Base-by-base conservation (phyloP, 106 monocot genomes). In the Apostasia ramifera region DNA sequence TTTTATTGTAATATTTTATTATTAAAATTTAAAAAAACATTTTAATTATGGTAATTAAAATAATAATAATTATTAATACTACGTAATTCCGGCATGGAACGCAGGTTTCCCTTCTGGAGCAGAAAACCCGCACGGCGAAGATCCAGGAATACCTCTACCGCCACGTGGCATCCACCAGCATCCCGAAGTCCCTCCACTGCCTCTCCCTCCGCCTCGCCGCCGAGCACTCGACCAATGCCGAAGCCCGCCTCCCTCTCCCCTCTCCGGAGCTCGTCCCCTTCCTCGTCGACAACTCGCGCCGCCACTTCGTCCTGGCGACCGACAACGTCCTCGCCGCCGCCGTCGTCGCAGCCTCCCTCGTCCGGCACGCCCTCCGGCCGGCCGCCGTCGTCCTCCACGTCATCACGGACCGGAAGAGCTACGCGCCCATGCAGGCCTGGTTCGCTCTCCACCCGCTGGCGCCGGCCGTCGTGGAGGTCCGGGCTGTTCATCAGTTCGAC, bases 351-450 rank as follows among this genome's bases (percentile, higher is more conserved):
- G 71, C 80, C 38, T 91, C 91, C 8, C 77, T 91, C 10, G 80
- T 87, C 49, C 66, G 44, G 43, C 80, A 75, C 73, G 48, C 91
- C 3, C 77, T 79, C 61, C 75, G n/a, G 48, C 87, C 84, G 2
- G 45, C 37, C 40, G 37, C 66, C 2, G 77, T 82, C 7, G 87
- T 87, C 47, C 57, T 91, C 53, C 91, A 91, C 63, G 73, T 91
- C 8, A 78, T 91, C 73, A 91, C 91, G 4, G 91, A 91, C 54
- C 77, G 84, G 12, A 87, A 91, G 71, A 87, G 81, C 37, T 81
- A 80, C 78, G 73, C 91, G 6, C 72, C 87, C 41, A 91, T 91
- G 87, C 91, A 91, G 41, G 91, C 91, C 1, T 91, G 91, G 91
- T 91, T 91, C 73, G 68, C 91, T 11, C 75, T 91, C 57, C 91